Evolutionary conservation across 345 rosid genomes (phyloP), one percentile per base, ranked within the genome.

Genomic region (Sisymbrium irio): DNA sequence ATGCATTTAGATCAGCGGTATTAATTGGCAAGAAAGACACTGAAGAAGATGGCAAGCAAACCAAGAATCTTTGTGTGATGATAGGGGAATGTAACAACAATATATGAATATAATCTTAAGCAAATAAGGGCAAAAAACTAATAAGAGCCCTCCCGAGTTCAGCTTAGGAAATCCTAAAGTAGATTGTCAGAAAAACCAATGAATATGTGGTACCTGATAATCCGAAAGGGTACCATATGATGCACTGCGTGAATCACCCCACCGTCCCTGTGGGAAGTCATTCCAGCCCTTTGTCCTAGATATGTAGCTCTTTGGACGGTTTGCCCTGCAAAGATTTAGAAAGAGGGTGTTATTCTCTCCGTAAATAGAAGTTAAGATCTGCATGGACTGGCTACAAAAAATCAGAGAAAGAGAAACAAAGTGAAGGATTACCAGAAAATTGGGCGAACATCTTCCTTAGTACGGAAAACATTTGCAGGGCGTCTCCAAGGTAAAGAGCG

Each of bases 221-320:
- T 95, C 99, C 7, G 86, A 65, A 25, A 92, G 86, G 54, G 88
- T 90, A 72, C 98, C 86, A 73, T 92, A 95, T 12, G 98, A 88
- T 69, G 99, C 91, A 79, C 86, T 92, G 62, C 82, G 71, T 68
- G 99, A 82, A 85, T 92, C 98, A 73, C 91, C 89, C 99, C 99
- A 95, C 68, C 94, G 82, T 13, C 98, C 99, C 59, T 44, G 87
- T 36, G 98, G 98, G 69, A 85, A 95, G 71, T 86, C 96, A 40
- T 92, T 96, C 99, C 99, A 95, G 56, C 90, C 93, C 65, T 80
- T 69, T 58, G 99, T 92, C 85, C 99, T 89, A 37, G 89, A 71
- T 62, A 95, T 65, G 78, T 95, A 95, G 85, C 99, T 95, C 92
- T 92, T 92, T 14, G 99, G 99, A 77, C 98, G 98, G 77, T 92